Percentiles rank a stretch among this genome's conserved stretches.
Conservation (phyloP, 2,329 filamentous ascomycete genomes). For the Tolypocladium sp. region DNA sequence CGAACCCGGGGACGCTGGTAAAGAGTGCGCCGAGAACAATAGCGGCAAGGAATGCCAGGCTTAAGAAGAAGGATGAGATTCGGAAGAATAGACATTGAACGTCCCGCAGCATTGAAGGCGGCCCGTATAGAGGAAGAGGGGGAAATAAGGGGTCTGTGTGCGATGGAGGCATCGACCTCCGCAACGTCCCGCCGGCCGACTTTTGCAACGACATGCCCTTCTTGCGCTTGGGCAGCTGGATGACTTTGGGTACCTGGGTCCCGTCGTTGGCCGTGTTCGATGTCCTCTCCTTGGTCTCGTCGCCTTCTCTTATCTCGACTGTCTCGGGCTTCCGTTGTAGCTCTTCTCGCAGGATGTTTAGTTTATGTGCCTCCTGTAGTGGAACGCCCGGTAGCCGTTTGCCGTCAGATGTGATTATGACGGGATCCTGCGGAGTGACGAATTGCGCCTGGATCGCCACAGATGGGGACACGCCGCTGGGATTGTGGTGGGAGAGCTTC, state of each 20-base stretch:
- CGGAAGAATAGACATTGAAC: constrained; percentile 60
- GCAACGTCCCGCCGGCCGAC: constrained; percentile 36
- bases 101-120: constrained; percentile 55
- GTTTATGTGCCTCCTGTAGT: constrained; percentile 57
- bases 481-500: constrained; percentile 38
- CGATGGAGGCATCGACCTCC: constrained; percentile 48
- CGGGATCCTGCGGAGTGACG: constrained; percentile 61
- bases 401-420: constrained; percentile 60
- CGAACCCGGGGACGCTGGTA: constrained; percentile 49
- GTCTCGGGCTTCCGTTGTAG: constrained; percentile 20
- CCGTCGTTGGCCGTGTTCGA: constrained; percentile 21
- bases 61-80: constrained; percentile 63
- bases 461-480: constrained; percentile 15
- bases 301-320: constrained; percentile 15
- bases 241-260: constrained; percentile 15
- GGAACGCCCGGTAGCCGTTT: constrained; percentile 60
- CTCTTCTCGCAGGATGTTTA: constrained; percentile 54
- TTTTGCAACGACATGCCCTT: constrained; percentile 29
- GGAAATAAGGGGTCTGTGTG: constrained; percentile 77
- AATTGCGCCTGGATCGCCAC: constrained; percentile 55
- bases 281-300: constrained; percentile 14
- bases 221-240: constrained; percentile 14
- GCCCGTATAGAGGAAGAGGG: constrained; percentile 72
- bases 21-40: constrained; percentile 69
- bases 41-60: constrained; percentile 64